These are phyloP conservation scores for Arabidopsis suecica DNA, from an alignment of 345 rosid species.

Conservation along the genomic window DNA sequence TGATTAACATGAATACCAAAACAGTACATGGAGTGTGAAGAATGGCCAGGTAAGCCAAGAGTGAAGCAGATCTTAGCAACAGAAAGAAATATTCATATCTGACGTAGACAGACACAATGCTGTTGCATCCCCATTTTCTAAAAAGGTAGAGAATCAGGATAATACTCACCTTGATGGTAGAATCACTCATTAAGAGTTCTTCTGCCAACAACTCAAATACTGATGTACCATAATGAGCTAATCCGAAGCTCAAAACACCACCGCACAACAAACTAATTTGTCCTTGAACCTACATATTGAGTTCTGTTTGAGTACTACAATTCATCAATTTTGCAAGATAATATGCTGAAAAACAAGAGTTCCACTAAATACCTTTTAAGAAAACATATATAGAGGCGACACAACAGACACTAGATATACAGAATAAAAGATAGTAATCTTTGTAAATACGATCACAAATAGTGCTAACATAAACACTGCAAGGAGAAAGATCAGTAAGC, in stretches of 20 bases:
- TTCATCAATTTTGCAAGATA: conserved; percentile 32
- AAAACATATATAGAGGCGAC: conserved; percentile 11
- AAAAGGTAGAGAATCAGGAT: conserved; percentile 17
- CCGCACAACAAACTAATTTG: conserved; percentile 79
- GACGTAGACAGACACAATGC: background rate
- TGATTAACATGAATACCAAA: conserved; percentile 1
- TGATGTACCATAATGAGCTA: conserved; percentile 86
- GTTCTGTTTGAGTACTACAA: conserved; percentile 40
- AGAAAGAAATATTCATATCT: conserved; percentile 9
- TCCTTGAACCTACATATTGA: conserved; percentile 79
- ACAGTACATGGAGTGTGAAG: conserved; percentile 15
- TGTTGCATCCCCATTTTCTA: conserved; percentile 45
- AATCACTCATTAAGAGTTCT: conserved; percentile 97
- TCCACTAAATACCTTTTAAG: background rate
- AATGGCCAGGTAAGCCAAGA: conserved; percentile 20
- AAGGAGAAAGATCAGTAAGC: conserved; percentile 18
- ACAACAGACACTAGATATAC: conserved; percentile 21
- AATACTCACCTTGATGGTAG: conserved; percentile 71
- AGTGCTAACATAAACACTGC: conserved; percentile 3
- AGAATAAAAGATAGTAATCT: background rate
- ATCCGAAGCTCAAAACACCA: conserved; percentile 91
- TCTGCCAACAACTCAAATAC: conserved; percentile 97
- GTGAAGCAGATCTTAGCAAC: conserved; percentile 22
- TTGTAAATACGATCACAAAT: conserved; percentile 27
- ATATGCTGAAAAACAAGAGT: conserved; percentile 22